Base-by-base conservation (phyloP, 2,329 filamentous ascomycete species). In the Aspergillus tamarii region DNA sequence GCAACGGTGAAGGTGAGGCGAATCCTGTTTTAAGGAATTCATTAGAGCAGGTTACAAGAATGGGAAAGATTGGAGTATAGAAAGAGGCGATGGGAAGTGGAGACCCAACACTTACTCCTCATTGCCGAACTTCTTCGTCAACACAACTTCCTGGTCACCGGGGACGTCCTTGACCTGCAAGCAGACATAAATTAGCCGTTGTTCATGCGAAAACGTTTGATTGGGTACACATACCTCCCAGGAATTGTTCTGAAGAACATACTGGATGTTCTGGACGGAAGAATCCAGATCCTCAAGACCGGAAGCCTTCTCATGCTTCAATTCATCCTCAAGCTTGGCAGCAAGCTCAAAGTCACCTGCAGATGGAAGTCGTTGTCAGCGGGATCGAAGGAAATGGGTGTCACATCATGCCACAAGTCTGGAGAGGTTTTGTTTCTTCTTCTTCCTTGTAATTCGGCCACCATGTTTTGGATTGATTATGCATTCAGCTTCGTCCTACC, bases 221-320 rank as follows among this genome's bases (percentile, higher is more conserved):
- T 16, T 39, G n/a, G 23, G 14, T 41, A 32, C 16, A 56, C 73
- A 60, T 76, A 95, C 85, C 85, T 94, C 85, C 80, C 93, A 99
- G 46, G 90, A 87, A 75, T 90, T 89, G 82, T 92, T 94, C 76
- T 94, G 89, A 55, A 97, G 82, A 82, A 95, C 97, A 77, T 95
- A 91, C 81, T 93, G 90, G 81, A 96, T 97, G 78, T 95, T 92
- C 82, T 93, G 90, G 78, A 97, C 87, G 77, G 89, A 91, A 67
- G 88, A 85, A 46, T 93, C 90, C 69, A 91, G 81, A 68, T 91
- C 87, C 73, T 92, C 88, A 66, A 87, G 84, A 80, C 90, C 89
- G 80, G 93, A 89, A 75, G 94, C 89, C 73, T 88, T 87, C 85
- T 98, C 95, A 75, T 96, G 89, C 78, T 88, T 83, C 69, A 96